Evolutionary conservation across 2,329 filamentous ascomycete species (phyloP).

Genomic region (Daldinia sp.): DNA sequence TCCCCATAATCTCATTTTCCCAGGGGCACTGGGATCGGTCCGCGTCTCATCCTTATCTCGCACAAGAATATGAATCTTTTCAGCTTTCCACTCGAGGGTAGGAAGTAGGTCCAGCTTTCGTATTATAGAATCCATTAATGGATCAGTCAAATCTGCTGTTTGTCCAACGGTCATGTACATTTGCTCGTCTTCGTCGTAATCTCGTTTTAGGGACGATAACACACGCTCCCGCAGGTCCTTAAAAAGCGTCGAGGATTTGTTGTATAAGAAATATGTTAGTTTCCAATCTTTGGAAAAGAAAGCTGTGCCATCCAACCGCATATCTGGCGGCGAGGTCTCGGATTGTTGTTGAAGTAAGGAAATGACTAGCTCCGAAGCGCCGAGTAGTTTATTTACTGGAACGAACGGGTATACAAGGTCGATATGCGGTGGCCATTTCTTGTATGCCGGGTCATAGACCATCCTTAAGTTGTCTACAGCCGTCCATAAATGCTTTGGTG

Average conservation of each 20-base stretch:
- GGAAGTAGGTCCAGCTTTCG: slow-evolving; percentile 65
- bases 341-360: slow-evolving; percentile 49
- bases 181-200: slow-evolving; percentile 49
- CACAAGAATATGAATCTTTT: slow-evolving; percentile 64
- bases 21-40: slow-evolving; percentile 50
- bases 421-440: slow-evolving; percentile 74
- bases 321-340: slow-evolving; percentile 28
- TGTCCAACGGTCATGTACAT: slow-evolving; percentile 73
- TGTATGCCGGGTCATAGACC: slow-evolving; percentile 72
- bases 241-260: slow-evolving; percentile 49
- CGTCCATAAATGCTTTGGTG: slow-evolving; percentile 61
- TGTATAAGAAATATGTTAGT: slow-evolving; percentile 63
- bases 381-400: slow-evolving; percentile 57
- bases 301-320: slow-evolving; percentile 58
- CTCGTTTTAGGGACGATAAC: slow-evolving; percentile 54
- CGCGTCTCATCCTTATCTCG: slow-evolving; percentile 56
- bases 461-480: slow-evolving; percentile 66
- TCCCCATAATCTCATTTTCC: slow-evolving; percentile 70
- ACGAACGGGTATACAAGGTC: slow-evolving; percentile 77
- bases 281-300: slow-evolving; percentile 63
- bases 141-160: slow-evolving; percentile 59
- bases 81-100: slow-evolving; percentile 61
- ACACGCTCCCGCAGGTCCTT: slow-evolving; percentile 53
- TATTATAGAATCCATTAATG: slow-evolving; percentile 63
- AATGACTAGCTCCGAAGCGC: slow-evolving; percentile 57